phyloP scores from a whole-genome alignment of 2,329 filamentous ascomycete genomes.

The Cercospora sp. region DNA sequence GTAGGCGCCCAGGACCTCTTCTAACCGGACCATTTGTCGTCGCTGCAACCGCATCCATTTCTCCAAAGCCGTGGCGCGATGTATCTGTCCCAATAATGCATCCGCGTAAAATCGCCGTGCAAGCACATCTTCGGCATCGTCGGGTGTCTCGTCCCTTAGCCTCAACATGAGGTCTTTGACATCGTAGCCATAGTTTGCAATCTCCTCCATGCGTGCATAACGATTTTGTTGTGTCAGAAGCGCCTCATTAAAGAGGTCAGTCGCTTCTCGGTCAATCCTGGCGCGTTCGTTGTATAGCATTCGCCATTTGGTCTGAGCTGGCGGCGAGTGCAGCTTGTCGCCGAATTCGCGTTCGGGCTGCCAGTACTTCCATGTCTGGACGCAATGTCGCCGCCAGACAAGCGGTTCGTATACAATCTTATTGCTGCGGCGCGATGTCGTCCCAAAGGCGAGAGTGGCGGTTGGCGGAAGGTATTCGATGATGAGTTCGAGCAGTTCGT shows the following conservation, averaged over 20 bases:
- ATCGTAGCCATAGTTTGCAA: slow-evolving; percentile 77
- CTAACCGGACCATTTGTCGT: slow-evolving; percentile 60
- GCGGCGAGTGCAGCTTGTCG: slow-evolving; percentile 50
- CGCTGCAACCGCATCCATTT: slow-evolving; percentile 66
- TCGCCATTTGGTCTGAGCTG: slow-evolving; percentile 63
- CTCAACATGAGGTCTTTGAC: slow-evolving; percentile 77
- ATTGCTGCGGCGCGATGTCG: slow-evolving; percentile 64
- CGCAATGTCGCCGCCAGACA: slow-evolving; percentile 79
- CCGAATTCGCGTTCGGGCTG: slow-evolving; percentile 61
- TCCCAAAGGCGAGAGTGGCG: slow-evolving; percentile 55
- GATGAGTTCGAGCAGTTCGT: slow-evolving; percentile 82
- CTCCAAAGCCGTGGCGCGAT: slow-evolving; percentile 74
- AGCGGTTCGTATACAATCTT: slow-evolving; percentile 68
- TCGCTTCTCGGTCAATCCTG: slow-evolving; percentile 39
- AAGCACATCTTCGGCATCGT: slow-evolving; percentile 69
- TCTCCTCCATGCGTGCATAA: slow-evolving; percentile 66
- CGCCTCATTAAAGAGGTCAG: slow-evolving; percentile 61
- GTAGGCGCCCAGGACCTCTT: slow-evolving; percentile 75
- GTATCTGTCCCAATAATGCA: slow-evolving; percentile 73
- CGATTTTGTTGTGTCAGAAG: slow-evolving; percentile 70
- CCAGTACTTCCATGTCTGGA: slow-evolving; percentile 72
- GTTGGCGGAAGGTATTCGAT: slow-evolving; percentile 61
- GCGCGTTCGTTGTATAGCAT: slow-evolving; percentile 42
- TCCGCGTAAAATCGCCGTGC: slow-evolving; percentile 76
- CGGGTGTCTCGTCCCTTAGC: slow-evolving; percentile 60